Base-by-base conservation (phyloP, 2,329 filamentous ascomycete species). In the Ophiosphaerella herpotricha region DNA sequence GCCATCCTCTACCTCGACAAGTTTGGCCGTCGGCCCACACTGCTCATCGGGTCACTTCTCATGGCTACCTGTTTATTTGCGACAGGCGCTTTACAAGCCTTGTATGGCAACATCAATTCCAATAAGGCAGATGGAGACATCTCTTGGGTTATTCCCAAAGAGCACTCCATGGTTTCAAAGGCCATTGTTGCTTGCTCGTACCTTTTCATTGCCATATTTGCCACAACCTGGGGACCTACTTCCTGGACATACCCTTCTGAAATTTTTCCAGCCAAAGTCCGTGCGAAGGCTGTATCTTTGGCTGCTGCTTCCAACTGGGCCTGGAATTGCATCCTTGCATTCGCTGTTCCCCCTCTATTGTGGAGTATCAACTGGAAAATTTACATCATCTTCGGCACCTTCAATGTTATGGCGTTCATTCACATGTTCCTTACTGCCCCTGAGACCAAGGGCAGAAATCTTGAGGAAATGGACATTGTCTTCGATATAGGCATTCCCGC, bases 41-140 rank as follows among this genome's bases (percentile, higher is more conserved):
- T 87, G 8, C 75, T 86, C 1, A 52, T 79, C 14, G 83, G 83
- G 2, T 78, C 82, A 3, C 80, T 84, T 57, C 64, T 80, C 39
- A 85, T 85, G 81, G 82, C 82, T 77, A 74, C 77, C 2, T 83
- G 79, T 70, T 74, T 87, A 12, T 85, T 87, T 61, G 80, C 82
- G 49, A 81, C 79, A 2, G 85, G 83, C 33, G 78, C 78, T 11
- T 72, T 88, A 1, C 83, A 86, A 67, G 83, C 83, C 14, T 74
- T 78, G 29, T 84, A 84, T 55, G 84, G 85, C 36, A 63, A 79
- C 46, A 61, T 63, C 2, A 70, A 70, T 36, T 60, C 64, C 7
- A 59, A 74, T 42, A 36, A 51, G 8, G 47, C 46, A 5, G 67
- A 71, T 47, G 77, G 72, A 29, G 66, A 74, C 41, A 80, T 85